phyloP scores from a whole-genome alignment of 148 eudicot species.

The Rhododendron griersonianum region DNA sequence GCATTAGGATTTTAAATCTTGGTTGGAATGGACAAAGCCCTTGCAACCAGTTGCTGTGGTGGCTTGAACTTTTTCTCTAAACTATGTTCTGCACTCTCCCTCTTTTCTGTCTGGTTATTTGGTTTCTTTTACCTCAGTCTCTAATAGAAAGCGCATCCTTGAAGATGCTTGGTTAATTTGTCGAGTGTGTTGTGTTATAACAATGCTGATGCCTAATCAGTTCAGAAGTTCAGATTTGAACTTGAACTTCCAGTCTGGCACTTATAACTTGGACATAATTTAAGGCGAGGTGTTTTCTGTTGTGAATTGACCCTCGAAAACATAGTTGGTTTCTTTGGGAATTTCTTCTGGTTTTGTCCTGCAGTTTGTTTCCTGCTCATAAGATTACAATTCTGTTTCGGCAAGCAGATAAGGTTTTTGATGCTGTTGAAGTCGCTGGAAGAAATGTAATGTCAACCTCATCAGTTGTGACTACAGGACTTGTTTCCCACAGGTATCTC shows the following conservation, averaged over 20 bases:
- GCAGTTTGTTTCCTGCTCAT: background rate
- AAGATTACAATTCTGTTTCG: background rate
- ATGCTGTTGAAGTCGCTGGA: constrained; percentile 80
- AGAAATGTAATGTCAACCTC: constrained; percentile 72
- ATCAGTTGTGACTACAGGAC: constrained; percentile 59
- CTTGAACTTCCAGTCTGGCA: background rate
- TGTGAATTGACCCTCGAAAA: background rate
- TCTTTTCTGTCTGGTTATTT: background rate
- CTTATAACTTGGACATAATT: background rate
- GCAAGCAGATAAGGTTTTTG: constrained; percentile 62
- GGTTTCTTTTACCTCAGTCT: background rate
- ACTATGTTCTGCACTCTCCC: background rate
- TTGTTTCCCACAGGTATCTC: constrained; percentile 53
- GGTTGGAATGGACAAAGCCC: background rate
- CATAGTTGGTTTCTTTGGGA: background rate
- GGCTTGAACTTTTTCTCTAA: background rate
- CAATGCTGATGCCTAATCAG: background rate
- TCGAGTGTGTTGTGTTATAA: background rate
- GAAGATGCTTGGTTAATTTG: background rate
- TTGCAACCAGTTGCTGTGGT: background rate
- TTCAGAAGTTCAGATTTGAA: background rate
- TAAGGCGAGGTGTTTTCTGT: background rate
- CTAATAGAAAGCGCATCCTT: background rate
- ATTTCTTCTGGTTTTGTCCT: constrained; percentile 5
- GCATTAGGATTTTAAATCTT: background rate